Percentiles rank a stretch among this genome's conserved stretches.
These are phyloP conservation scores for Solidago caesia DNA, from an alignment of 129 eudicot species.

Conservation along the genomic window DNA sequence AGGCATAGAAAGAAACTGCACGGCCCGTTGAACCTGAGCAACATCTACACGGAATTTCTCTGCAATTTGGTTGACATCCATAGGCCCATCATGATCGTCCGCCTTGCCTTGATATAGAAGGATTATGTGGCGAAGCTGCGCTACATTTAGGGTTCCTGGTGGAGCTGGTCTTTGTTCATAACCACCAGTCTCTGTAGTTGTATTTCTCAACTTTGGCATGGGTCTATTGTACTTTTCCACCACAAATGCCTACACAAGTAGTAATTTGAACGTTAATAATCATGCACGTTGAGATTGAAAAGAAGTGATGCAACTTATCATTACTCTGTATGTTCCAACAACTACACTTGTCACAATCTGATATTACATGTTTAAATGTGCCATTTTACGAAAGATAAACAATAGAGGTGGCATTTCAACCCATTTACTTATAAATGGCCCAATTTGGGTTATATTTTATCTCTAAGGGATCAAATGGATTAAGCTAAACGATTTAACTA, in stretches of 20 bases:
- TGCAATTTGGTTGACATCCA: slow-evolving; percentile 67
- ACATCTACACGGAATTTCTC: slow-evolving; percentile 56
- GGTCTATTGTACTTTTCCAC: slow-evolving; percentile 80
- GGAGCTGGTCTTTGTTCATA: slow-evolving; percentile 68
- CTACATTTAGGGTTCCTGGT: slow-evolving; percentile 78
- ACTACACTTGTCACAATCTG: background rate
- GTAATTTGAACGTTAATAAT: slow-evolving; percentile 4
- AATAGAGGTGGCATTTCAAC: background rate
- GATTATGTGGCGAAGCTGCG: slow-evolving; percentile 73
- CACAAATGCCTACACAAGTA: slow-evolving; percentile 56
- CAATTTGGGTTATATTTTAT: background rate
- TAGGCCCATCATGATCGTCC: slow-evolving; percentile 65
- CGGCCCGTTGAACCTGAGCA: slow-evolving; percentile 53
- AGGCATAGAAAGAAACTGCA: slow-evolving; percentile 64
- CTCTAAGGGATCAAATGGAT: background rate
- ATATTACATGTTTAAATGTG: background rate
- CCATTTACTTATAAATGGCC: background rate
- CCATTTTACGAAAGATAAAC: too few species aligned
- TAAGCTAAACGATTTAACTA: background rate
- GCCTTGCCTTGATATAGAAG: slow-evolving; percentile 83
- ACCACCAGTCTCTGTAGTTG: slow-evolving; percentile 56
- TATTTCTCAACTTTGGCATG: slow-evolving; percentile 78
- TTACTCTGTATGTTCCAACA: background rate
- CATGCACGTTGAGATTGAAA: background rate
- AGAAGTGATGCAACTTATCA: background rate